A percentile compares a stretch with the other conserved stretches of the same genome.
Evolutionary conservation across 208 protist species (phyloP).

Genomic region (Wallacemonas rigidus): DNA sequence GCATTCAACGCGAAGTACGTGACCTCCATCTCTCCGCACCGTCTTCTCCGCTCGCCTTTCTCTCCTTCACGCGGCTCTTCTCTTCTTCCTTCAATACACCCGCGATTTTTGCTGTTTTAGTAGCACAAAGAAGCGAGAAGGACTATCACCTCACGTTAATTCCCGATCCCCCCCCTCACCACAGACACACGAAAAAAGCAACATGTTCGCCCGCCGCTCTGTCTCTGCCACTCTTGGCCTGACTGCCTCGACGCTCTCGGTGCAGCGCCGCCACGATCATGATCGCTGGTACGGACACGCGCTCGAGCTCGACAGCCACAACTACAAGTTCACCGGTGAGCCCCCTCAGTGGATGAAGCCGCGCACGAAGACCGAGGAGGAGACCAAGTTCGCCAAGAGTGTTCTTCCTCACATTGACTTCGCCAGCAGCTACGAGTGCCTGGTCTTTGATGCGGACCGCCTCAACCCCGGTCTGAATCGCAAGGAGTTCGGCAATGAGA

Average conservation of each 20-base stretch:
- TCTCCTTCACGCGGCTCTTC: too few species aligned
- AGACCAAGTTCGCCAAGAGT: constrained; percentile 74
- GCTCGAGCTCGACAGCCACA: constrained; percentile 80
- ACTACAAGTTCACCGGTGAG: constrained; percentile 88
- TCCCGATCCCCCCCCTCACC: not conserved
- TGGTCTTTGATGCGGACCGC: constrained; percentile 84
- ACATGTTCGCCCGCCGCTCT: constrained; percentile 67
- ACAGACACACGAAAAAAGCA: not conserved
- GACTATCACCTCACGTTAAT: constrained; percentile 7
- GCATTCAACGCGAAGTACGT: too few species aligned
- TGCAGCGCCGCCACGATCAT: constrained; percentile 76
- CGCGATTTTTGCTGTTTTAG: not conserved
- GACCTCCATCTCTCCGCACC: too few species aligned
- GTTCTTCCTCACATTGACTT: constrained; percentile 86
- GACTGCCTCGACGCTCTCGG: constrained; percentile 34
- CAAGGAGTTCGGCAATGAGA: constrained; percentile 90
- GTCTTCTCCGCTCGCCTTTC: too few species aligned
- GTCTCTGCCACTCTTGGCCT: constrained; percentile 40
- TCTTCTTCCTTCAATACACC: too few species aligned
- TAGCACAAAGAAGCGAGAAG: constrained; percentile 8
- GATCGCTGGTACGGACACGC: constrained; percentile 90
- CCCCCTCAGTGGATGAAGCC: constrained; percentile 74
- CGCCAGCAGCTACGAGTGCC: constrained; percentile 79
- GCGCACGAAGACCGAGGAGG: constrained; percentile 75
- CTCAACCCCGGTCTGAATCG: constrained; percentile 77